Base-by-base conservation (phyloP, 2,329 filamentous ascomycete species). In the Talaromyces marneffei region DNA sequence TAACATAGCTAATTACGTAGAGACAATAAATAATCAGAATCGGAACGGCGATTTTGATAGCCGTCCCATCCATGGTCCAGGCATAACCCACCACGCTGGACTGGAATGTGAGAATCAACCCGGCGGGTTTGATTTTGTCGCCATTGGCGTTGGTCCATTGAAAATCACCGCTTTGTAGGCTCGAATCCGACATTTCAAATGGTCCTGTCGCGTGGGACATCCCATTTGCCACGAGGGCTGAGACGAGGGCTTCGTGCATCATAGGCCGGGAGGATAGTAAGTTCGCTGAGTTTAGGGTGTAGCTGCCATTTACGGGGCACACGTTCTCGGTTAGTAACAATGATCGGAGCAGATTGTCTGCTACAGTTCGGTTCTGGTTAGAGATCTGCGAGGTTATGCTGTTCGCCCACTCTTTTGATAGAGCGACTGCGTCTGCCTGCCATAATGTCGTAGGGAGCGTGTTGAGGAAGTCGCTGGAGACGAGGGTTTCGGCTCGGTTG, bases 221-320 rank as follows among this genome's bases (percentile, higher is more conserved):
- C 2, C 59, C 62, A 18, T 50, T 57, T 14, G 50, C 39, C 10
- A 63, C 29, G 2, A 63, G 14, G 3, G 59, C 35, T 3, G 62
- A 54, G 25, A 63, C n/a, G 18, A 63, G 33, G 31, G 58, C 50
- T 44, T 63, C 62, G 35, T 63, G 62, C 58, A 57, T 57, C 42
- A 57, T 40, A 10, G 62, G 62, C 16, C 62, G 37, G 27, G 23
- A 46, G 16, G 18, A 20, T 39, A 10, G 3, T 2, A 2, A 27
- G 7, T 10, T 29, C 23, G 16, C 2, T 4, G 16, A n/a, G 12
- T 25, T 39, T 5, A 4, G 3, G 35, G 18, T 1, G 8, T 55
- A 55, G 5, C 20, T 37, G 14, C 37, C 55, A 14, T 48, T 48
- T 12, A 20, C 12, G 8, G 62, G 62, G 27, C 62, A 63, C 14